phyloP scores from a whole-genome alignment of 352 stramenopile species.

The Globisporangium emineosum region DNA sequence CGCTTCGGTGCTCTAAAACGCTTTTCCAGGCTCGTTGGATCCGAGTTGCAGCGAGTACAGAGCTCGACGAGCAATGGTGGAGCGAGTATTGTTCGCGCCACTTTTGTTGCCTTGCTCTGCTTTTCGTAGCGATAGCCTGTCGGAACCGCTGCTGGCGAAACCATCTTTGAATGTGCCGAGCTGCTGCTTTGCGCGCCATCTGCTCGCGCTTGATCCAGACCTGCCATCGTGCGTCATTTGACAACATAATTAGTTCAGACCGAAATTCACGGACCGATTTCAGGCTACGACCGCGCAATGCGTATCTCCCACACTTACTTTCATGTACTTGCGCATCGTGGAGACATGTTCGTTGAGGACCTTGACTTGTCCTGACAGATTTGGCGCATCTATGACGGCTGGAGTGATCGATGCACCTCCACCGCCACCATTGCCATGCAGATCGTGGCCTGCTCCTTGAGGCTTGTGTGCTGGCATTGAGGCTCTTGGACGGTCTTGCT shows the following conservation, averaged over 20 bases:
- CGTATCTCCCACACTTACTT: constrained; percentile 22
- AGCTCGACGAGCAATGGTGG: neutral
- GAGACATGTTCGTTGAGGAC: constrained; percentile 44
- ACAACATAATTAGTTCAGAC: neutral
- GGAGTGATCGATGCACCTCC: neutral
- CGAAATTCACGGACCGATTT: neutral
- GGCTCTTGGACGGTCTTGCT: neutral
- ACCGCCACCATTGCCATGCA: too few species aligned
- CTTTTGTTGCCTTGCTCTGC: constrained; percentile 13
- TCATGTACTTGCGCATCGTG: constrained; percentile 73
- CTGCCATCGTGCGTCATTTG: constrained; percentile 16
- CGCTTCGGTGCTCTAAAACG: constrained; percentile 3
- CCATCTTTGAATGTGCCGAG: constrained; percentile 44
- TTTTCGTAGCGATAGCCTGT: constrained; percentile 11
- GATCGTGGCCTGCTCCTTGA: neutral
- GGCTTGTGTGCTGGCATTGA: neutral
- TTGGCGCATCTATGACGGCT: neutral
- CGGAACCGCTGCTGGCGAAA: constrained; percentile 17
- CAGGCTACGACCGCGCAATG: neutral
- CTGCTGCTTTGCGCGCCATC: constrained; percentile 41
- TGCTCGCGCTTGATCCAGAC: constrained; percentile 73
- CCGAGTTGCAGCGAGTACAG: neutral
- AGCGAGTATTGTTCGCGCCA: constrained; percentile 20
- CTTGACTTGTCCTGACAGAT: constrained; percentile 20
- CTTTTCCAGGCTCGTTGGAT: constrained; percentile 31